A percentile compares a stretch with the other conserved stretches of the same genome.
Conservation (phyloP, 2,329 filamentous ascomycete species). For the Biscogniauxia mediterranea region DNA sequence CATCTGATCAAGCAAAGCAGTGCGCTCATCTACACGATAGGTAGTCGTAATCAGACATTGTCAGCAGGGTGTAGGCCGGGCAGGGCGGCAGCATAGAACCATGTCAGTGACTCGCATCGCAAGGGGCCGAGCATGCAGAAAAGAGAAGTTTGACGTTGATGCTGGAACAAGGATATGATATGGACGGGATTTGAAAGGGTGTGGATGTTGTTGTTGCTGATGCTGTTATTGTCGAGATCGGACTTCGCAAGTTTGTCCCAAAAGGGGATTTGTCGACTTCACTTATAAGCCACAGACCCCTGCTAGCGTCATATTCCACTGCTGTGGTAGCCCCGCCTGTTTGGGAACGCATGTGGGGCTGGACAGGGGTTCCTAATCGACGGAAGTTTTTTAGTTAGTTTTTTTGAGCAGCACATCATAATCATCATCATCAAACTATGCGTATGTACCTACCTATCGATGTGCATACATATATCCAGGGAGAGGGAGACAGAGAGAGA, state of each 20-base stretch:
- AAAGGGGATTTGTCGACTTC: slow-evolving; percentile 7
- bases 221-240: background rate
- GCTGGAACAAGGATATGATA: too few species aligned
- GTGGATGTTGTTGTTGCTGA: background rate
- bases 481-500: too few species aligned
- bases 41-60: too few species aligned
- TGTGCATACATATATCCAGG: too few species aligned
- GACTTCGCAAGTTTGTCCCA: slow-evolving; percentile 23
- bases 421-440: background rate
- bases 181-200: too few species aligned
- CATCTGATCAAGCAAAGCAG: background rate
- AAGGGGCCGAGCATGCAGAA: too few species aligned
- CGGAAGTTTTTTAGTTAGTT: too few species aligned
- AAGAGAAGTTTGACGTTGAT: too few species aligned
- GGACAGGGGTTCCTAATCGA: background rate
- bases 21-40: background rate
- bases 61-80: too few species aligned
- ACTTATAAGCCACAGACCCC: background rate
- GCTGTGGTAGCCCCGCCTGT: background rate
- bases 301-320: background rate
- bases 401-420: too few species aligned
- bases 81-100: too few species aligned
- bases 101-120: too few species aligned
- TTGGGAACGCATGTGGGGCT: background rate
- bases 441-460: background rate